Conservation (phyloP, 192 early-diverging fungal genomes). For the Umbelopsis sp. region DNA sequence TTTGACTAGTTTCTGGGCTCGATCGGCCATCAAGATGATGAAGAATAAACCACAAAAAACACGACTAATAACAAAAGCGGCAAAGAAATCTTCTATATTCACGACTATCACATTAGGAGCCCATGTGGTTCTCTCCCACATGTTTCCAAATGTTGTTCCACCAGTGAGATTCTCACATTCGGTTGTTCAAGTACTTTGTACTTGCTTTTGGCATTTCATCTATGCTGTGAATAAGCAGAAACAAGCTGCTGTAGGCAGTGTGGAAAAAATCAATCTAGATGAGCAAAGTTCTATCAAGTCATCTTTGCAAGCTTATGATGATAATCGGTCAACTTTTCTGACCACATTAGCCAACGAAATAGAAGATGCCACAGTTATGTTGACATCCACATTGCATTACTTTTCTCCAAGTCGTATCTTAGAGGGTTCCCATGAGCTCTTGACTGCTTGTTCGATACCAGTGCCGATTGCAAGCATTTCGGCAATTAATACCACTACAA, state of each 20-base stretch:
- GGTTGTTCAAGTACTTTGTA: conserved; percentile 9
- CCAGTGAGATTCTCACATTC: neutral
- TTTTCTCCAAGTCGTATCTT: conserved; percentile 52
- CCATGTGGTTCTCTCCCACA: neutral
- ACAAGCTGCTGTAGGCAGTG: neutral
- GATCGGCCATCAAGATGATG: neutral
- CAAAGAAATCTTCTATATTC: conserved; percentile 2
- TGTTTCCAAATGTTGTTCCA: conserved; percentile 14
- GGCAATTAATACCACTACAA: conserved; percentile 55
- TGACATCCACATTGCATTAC: conserved; percentile 51
- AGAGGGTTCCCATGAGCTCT: conserved; percentile 48
- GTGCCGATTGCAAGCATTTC: conserved; percentile 57
- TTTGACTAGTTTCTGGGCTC: conserved; percentile 13
- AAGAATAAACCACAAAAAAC: neutral
- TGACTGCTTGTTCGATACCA: conserved; percentile 57
- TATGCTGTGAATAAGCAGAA: neutral
- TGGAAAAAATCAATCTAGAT: neutral
- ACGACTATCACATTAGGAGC: neutral
- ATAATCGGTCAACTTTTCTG: conserved; percentile 37
- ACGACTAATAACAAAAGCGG: neutral
- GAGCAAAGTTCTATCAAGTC: neutral
- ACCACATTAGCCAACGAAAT: conserved; percentile 48
- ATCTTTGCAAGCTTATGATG: conserved; percentile 1
- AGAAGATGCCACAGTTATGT: conserved; percentile 49
- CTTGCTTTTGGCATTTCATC: conserved; percentile 5